These are phyloP conservation scores for Santalum album DNA, from an alignment of 164 flowering plant species.

Conservation along the genomic window DNA sequence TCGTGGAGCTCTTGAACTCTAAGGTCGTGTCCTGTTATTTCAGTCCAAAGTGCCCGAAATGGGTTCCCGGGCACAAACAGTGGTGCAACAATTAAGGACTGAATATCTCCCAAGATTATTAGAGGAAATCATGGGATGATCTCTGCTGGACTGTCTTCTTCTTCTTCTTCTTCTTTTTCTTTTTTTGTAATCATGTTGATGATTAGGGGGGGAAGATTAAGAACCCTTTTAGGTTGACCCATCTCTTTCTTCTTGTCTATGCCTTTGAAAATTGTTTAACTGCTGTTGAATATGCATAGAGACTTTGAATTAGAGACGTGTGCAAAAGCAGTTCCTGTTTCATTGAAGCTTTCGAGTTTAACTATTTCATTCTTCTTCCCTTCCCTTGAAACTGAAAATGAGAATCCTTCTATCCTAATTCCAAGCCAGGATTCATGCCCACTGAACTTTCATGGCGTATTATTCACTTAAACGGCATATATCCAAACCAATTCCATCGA, in stretches of 20 bases:
- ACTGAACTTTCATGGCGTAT: constrained; percentile 28
- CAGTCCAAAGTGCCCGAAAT: constrained; percentile 92
- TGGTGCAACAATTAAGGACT: constrained; percentile 32
- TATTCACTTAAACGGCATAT: constrained; percentile 13
- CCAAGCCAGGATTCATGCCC: constrained; percentile 37
- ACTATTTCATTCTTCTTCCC: background rate
- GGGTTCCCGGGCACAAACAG: constrained; percentile 77
- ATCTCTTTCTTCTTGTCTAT: constrained; percentile 6
- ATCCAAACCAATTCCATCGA: background rate
- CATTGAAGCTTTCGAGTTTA: constrained; percentile 8
- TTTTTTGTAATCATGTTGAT: constrained; percentile 21
- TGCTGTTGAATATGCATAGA: constrained; percentile 22
- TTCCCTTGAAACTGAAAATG: constrained; percentile 4
- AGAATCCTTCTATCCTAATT: constrained; percentile 25
- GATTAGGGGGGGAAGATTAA: constrained; percentile 14
- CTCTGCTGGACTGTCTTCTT: too few relatives aligned
- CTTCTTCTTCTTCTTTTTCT: too few relatives aligned
- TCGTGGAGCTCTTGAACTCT: constrained; percentile 74
- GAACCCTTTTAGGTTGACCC: constrained; percentile 14
- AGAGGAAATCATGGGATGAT: too few relatives aligned
- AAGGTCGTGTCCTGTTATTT: constrained; percentile 47
- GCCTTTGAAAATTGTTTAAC: constrained; percentile 6
- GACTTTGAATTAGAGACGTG: constrained; percentile 23
- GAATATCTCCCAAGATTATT: too few relatives aligned
- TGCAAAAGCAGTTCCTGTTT: constrained; percentile 38